Conservation (phyloP, 2,329 filamentous ascomycete genomes). For the Ceratocystis cubensis region DNA sequence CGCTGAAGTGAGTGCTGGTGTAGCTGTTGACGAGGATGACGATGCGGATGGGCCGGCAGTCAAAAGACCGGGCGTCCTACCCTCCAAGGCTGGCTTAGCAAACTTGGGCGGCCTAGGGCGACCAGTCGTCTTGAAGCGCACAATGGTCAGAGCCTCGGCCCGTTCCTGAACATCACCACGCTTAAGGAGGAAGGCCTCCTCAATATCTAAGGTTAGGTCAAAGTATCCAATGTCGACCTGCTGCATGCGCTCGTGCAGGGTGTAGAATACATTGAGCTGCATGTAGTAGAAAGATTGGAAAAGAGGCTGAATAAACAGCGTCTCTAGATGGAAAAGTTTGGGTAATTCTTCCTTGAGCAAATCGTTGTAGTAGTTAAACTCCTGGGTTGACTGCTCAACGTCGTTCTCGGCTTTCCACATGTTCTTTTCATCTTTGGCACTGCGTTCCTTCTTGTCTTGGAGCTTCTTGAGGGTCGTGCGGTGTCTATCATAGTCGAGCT, state of each 20-base stretch:
- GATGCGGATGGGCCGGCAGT: constrained; percentile 35
- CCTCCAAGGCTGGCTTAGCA: constrained; percentile 40
- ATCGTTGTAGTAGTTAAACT: constrained; percentile 97
- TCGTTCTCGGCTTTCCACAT: constrained; percentile 92
- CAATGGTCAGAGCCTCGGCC: constrained; percentile 72
- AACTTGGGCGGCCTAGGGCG: constrained; percentile 49
- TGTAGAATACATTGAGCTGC: constrained; percentile 99
- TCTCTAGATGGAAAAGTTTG: constrained; percentile 76
- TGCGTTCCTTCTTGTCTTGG: constrained; percentile 95
- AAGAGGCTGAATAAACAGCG: constrained; percentile 88
- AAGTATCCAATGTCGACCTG: constrained; percentile 96
- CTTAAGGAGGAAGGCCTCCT: constrained; percentile 82
- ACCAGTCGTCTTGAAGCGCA: constrained; percentile 83
- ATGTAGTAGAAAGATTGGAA: constrained; percentile 99
- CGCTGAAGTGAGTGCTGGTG: constrained; percentile 22
- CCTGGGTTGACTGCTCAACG: constrained; percentile 79
- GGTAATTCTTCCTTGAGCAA: constrained; percentile 91
- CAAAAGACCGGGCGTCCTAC: constrained; percentile 39
- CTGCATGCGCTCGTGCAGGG: constrained; percentile 96
- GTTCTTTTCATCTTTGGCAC: constrained; percentile 91
- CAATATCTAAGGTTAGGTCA: constrained; percentile 77
- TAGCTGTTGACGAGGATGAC: constrained; percentile 4
- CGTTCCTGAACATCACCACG: constrained; percentile 76
- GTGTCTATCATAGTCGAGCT: constrained; percentile 89
- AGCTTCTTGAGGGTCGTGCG: constrained; percentile 77